phyloP scores from a whole-genome alignment of 2,329 filamentous ascomycete species.

The Hypoxylon sp. region DNA sequence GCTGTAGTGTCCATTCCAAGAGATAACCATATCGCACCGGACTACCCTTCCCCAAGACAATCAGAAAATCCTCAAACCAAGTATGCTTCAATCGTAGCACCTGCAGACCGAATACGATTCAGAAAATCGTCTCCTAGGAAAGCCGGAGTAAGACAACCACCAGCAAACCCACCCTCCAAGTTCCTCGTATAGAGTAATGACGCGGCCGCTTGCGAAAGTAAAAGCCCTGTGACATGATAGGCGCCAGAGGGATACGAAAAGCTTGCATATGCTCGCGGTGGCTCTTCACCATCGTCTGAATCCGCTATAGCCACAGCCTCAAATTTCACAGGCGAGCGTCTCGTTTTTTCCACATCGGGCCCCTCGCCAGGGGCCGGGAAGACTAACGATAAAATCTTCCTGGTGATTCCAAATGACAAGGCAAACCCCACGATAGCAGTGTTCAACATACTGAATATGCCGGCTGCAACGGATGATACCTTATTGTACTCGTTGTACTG shows the following conservation, averaged over 20 bases:
- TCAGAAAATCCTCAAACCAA: constrained; percentile 22
- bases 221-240: constrained; percentile 34
- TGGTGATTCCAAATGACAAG: constrained; percentile 6
- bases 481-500: constrained; percentile 35
- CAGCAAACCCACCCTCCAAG: constrained; percentile 16
- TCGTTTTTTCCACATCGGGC: constrained; percentile 30
- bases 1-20: too few species aligned
- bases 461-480: constrained; percentile 20
- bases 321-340: constrained; percentile 13
- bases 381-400: constrained; percentile 14
- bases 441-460: constrained; percentile 16
- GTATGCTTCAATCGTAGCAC: constrained; percentile 15
- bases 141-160: constrained; percentile 37
- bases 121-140: constrained; percentile 32
- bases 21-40: too few species aligned
- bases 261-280: constrained; percentile 25
- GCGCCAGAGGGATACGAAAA: constrained; percentile 31
- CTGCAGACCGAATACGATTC: constrained; percentile 21
- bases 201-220: constrained; percentile 35
- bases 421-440: constrained; percentile 1
- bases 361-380: constrained; percentile 32
- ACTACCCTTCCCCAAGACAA: too few species aligned
- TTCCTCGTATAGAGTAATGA: constrained; percentile 34
- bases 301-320: constrained; percentile 36
- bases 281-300: neutral